Evolutionary conservation across 768 basidiomycete genomes (phyloP).

Genomic region (Kwoniella sp.): DNA sequence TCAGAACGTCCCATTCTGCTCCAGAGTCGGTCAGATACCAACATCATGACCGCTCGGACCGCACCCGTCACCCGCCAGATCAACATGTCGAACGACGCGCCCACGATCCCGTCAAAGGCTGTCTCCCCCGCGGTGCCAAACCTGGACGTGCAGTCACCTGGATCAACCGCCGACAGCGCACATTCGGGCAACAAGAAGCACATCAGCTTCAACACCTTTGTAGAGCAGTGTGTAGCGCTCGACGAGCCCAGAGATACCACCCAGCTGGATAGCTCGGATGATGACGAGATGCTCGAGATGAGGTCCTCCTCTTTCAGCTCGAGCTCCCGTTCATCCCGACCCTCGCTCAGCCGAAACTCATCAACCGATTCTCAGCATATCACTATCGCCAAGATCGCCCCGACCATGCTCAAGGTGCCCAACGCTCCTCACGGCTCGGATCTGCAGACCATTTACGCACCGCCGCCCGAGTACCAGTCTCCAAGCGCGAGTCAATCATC

Average conservation of each 20-base stretch:
- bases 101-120: slow-evolving; percentile 12
- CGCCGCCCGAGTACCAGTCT: slow-evolving; percentile 44
- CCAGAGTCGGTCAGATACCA: slow-evolving; percentile 85
- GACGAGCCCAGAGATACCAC: slow-evolving; percentile 47
- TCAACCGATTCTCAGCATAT: slow-evolving; percentile 55
- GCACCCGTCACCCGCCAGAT: slow-evolving; percentile 48
- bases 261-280: slow-evolving; percentile 45
- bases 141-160: background rate
- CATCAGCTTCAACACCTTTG: slow-evolving; percentile 96
- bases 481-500: slow-evolving; percentile 22
- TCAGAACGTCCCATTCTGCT: slow-evolving; percentile 60
- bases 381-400: slow-evolving; percentile 69
- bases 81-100: slow-evolving; percentile 59
- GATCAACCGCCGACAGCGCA: slow-evolving; percentile 2
- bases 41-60: slow-evolving; percentile 55
- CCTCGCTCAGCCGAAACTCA: slow-evolving; percentile 38
- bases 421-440: slow-evolving; percentile 50
- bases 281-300: slow-evolving; percentile 65
- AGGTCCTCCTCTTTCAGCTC: slow-evolving; percentile 52
- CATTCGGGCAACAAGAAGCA: slow-evolving; percentile 61
- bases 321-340: slow-evolving; percentile 37
- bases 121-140: background rate
- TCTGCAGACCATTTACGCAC: slow-evolving; percentile 46
- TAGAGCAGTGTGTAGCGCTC: slow-evolving; percentile 79
- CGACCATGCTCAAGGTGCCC: slow-evolving; percentile 77